Percentiles rank a stretch among this genome's conserved stretches.
These are phyloP conservation scores for Simplicillium aogashimaense DNA, from an alignment of 2,329 filamentous ascomycete species.

Conservation along the genomic window DNA sequence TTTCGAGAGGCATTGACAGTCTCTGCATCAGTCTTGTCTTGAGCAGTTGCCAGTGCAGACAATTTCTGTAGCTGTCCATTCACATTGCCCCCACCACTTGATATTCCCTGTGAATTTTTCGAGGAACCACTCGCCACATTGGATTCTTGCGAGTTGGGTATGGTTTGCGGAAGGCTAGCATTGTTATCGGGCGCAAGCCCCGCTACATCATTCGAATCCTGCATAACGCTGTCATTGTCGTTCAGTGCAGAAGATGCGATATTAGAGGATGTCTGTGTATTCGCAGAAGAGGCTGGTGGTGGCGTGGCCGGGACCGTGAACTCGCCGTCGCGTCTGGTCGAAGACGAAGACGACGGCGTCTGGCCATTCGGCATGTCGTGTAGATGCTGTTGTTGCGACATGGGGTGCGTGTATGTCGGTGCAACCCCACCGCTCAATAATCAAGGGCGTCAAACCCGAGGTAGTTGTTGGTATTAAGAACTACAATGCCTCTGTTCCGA, in stretches of 20 bases:
- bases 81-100: constrained; percentile 7
- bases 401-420: constrained; percentile 6
- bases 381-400: constrained; percentile 7
- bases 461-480: background rate
- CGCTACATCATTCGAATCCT: background rate
- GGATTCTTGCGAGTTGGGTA: constrained; percentile 7
- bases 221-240: background rate
- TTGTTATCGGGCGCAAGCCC: background rate
- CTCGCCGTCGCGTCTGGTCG: constrained; percentile 8
- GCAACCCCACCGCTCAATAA: constrained; percentile 7
- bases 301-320: constrained; percentile 6
- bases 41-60: constrained; percentile 46
- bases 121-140: background rate
- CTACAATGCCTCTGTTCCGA: too few relatives aligned
- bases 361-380: constrained; percentile 1
- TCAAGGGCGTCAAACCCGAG: background rate
- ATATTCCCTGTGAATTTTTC: too few relatives aligned
- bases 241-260: background rate
- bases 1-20: constrained; percentile 42
- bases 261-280: constrained; percentile 1
- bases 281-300: background rate
- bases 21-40: constrained; percentile 4
- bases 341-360: constrained; percentile 4
- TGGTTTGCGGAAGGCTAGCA: constrained; percentile 2
- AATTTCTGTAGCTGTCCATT: constrained; percentile 47